Evolutionary conservation across 2,329 filamentous ascomycete species (phyloP), one percentile per base, ranked within the genome.

Genomic region (Thermoascus crustaceus): DNA sequence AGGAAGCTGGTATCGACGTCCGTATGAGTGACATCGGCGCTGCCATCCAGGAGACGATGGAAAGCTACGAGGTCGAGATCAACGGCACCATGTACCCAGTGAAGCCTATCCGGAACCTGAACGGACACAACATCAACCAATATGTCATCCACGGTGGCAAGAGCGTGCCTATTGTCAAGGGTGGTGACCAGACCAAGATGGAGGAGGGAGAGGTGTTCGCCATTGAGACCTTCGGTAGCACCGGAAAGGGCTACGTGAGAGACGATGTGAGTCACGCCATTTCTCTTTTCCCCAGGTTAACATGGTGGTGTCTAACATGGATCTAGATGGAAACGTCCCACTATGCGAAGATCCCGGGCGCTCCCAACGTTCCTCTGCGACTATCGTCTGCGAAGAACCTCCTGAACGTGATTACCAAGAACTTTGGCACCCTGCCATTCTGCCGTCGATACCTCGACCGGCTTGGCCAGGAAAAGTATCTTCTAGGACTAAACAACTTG

Each of bases 121-220:
- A 84, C 54, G 87, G 86, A 7, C 88, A 95, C 68, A 89, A 84
- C 47, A 95, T 95, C 54, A 72, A 85, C 38, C 87, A 79, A 42
- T 91, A 88, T 68, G 80, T 78, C 58, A 95, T 95, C 50, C 88
- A 95, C 65, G 87, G 88, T 39, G 83, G 61, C 35, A 95, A 95
- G 72, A 87, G 84, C 47, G 85, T 95, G 34, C 89, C 88, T 0
- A 94, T 95, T 52, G 86, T 95, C 45, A 94, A 94, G 69, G 81
- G 78, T 43, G 76, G 76, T 43, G 85, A 94, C 54, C 78, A 81
- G 58, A 93, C 86, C 34, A 94, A 94, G 73, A 96, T 96, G 89
- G 88, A 95, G 66, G 89, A 95, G 64, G 87, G 87, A 26, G 88
- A 96, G 55, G 80, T 87, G 11, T 96, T 93, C 60, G 88, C 88